Base-by-base conservation (phyloP, 2,329 filamentous ascomycete species). In the Penicillium sp. region DNA sequence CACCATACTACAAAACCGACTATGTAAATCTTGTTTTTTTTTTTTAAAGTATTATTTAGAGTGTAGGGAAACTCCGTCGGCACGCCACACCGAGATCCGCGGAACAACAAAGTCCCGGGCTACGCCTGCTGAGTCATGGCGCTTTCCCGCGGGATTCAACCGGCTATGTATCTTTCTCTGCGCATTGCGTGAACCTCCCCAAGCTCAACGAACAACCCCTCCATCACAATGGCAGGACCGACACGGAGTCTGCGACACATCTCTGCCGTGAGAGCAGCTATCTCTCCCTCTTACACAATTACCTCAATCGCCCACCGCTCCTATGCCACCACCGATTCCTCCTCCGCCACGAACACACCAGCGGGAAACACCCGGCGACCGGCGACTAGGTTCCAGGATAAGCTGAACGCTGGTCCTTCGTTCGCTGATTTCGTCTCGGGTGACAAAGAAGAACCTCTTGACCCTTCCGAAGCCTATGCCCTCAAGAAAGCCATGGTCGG, bases 341-440 rank as follows among this genome's bases (percentile, higher is more conserved):
- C 68, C 24, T 69, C 68, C 56, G 68, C 69, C 50, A 68, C 65
- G 34, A 62, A 63, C 54, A 65, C 63, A 53, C 58, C 63, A 7
- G 87, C 75, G 64, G 60, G 59, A 46, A 59, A 43, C 45, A 88
- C 86, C 7, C 71, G 73, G 47, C 80, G 79, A 59, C 88, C 72
- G 51, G 74, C 71, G 24, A 86, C 82, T 12, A 71, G 74, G 2
- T 88, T 88, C 70, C 76, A 74, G 55, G 84, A 88, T 68, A 83
- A 81, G 49, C 75, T 88, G 43, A 87, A 88, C 63, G 71, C 80
- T 5, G 85, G 85, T 0, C 85, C 85, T 10, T 83, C 84, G 0
- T 86, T 88, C 64, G 69, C 75, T 24, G 84, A 88, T 62, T 88
- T 88, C 56, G 78, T 87, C 30, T 74, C 73, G 26, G 78, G 77